phyloP scores from a whole-genome alignment of 192 early-diverging fungal genomes.

The Neocallimastix lanati region DNA sequence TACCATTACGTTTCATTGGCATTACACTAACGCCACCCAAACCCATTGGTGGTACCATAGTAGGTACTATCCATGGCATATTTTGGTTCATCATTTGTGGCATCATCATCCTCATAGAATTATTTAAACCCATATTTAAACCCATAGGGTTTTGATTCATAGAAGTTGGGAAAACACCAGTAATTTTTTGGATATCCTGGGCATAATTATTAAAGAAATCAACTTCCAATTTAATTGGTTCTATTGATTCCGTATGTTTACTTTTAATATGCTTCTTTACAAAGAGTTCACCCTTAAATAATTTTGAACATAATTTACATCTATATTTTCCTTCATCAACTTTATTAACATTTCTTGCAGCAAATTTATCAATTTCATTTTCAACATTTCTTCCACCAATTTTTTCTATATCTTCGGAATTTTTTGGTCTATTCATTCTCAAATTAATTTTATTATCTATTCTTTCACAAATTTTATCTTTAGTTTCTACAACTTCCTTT shows the following conservation, averaged over 20 bases:
- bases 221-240: constrained; percentile 26
- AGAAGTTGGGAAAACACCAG: constrained; percentile 14
- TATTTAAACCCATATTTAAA: constrained; percentile 4
- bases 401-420: constrained; percentile 19
- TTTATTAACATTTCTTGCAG: constrained; percentile 29
- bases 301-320: constrained; percentile 77
- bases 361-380: constrained; percentile 28
- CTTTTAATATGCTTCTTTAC: constrained; percentile 80
- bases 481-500: constrained; percentile 7
- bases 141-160: constrained; percentile 7
- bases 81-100: constrained; percentile 10
- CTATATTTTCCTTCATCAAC: constrained; percentile 72
- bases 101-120: constrained; percentile 1
- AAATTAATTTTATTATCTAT: constrained; percentile 7
- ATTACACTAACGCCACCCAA: neutral
- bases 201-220: constrained; percentile 78
- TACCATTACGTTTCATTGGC: neutral
- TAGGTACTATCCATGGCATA: constrained; percentile 8
- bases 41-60: constrained; percentile 12
- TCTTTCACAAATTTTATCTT: constrained; percentile 15
- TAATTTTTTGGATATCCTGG: constrained; percentile 62
- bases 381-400: constrained; percentile 31
- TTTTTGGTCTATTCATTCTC: constrained; percentile 2
- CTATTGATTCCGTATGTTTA: constrained; percentile 67
- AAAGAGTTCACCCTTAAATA: constrained; percentile 85